A percentile compares a stretch with the other conserved stretches of the same genome.
Evolutionary conservation across 2,329 filamentous ascomycete species (phyloP).

Genomic region (Ambrosiella cleistominuta): DNA sequence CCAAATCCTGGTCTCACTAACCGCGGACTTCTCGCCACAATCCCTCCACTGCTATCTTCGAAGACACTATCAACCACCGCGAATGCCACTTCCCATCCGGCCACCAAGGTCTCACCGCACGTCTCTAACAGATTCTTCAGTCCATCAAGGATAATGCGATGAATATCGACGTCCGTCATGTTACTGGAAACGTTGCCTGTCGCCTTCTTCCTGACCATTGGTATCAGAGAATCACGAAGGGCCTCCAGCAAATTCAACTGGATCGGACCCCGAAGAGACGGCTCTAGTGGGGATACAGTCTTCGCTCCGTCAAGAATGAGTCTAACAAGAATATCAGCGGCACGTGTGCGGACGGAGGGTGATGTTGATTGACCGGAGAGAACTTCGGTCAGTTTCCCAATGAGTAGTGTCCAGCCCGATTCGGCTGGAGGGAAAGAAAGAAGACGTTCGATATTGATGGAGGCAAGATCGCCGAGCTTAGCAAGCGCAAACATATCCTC

Average conservation of each 20-base stretch:
- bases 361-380: slow-evolving; percentile 30
- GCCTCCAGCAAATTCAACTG: slow-evolving; percentile 57
- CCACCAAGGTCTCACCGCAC: slow-evolving; percentile 65
- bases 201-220: slow-evolving; percentile 11
- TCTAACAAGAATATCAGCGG: slow-evolving; percentile 46
- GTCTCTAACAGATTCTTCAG: slow-evolving; percentile 72
- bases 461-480: slow-evolving; percentile 55
- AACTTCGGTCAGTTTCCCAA: slow-evolving; percentile 32
- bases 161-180: slow-evolving; percentile 56
- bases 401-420: slow-evolving; percentile 62
- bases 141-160: slow-evolving; percentile 62
- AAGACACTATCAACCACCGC: slow-evolving; percentile 62
- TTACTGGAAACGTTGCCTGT: slow-evolving; percentile 1
- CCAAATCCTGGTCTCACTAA: slow-evolving; percentile 76
- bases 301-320: slow-evolving; percentile 40
- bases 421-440: slow-evolving; percentile 45
- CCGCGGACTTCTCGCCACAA: slow-evolving; percentile 46
- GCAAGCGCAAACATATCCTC: slow-evolving; percentile 51
- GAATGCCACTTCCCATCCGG: slow-evolving; percentile 75
- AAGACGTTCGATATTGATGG: slow-evolving; percentile 59
- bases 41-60: slow-evolving; percentile 18
- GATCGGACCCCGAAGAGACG: slow-evolving; percentile 37
- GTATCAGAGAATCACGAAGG: slow-evolving; percentile 39
- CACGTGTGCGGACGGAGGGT: slow-evolving; percentile 37
- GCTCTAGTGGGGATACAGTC: slow-evolving; percentile 34